Percentiles rank a stretch among this genome's conserved stretches.
phyloP scores from a whole-genome alignment of 225 moss, liverwort and hornwort genomes.

The Bryoerythrophyllum caledonicum region DNA sequence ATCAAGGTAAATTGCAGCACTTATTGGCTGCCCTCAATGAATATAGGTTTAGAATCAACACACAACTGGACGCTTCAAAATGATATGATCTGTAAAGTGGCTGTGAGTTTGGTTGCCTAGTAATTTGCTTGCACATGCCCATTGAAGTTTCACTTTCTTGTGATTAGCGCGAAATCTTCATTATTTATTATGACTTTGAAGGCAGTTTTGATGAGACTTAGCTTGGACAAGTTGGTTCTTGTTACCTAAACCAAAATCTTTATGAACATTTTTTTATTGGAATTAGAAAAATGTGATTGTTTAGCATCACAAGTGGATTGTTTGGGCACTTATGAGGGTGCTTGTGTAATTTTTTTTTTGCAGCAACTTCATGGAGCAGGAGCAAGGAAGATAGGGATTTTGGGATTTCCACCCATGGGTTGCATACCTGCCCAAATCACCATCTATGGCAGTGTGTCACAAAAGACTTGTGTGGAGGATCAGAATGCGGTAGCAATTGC shows the following conservation, averaged over 20 bases:
- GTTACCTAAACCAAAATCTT: no score
- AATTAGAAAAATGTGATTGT: no score
- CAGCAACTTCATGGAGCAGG: constrained; percentile 44
- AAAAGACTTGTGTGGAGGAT: constrained; percentile 29
- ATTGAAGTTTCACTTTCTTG: no score
- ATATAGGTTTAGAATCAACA: not conserved
- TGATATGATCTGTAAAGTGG: no score
- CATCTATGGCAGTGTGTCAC: constrained; percentile 12
- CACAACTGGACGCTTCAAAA: not conserved
- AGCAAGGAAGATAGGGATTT: constrained; percentile 49
- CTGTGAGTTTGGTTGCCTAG: no score
- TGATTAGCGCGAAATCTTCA: no score
- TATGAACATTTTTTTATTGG: no score
- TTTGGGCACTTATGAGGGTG: not conserved
- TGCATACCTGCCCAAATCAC: constrained; percentile 53
- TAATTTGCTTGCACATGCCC: no score
- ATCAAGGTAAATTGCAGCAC: constrained; percentile 8
- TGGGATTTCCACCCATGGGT: constrained; percentile 43
- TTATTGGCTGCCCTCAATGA: no score
- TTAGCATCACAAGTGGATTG: not conserved
- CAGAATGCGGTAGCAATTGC: constrained; percentile 15
- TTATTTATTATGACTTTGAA: no score
- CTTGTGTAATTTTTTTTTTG: not conserved
- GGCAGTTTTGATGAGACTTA: no score
- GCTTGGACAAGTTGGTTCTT: no score